Base-by-base conservation (phyloP, 2,329 filamentous ascomycete genomes). In the Aspergillus nomiae region DNA sequence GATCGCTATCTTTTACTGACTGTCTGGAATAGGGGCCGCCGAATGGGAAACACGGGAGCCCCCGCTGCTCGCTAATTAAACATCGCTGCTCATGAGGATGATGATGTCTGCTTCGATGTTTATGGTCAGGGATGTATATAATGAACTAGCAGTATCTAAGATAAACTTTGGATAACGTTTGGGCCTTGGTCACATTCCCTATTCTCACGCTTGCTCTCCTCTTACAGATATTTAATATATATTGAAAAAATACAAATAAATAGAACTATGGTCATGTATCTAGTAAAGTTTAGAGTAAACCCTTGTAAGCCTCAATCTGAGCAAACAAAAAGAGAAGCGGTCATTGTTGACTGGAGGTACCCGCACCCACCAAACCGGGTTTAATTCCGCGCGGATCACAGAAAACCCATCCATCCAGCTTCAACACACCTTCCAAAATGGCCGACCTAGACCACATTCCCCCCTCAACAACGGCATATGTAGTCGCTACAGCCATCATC, bases 401-500 rank as follows among this genome's bases (percentile, higher is more conserved):
- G 38, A 58, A 58, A 58, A 19, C 36, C 26, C 26, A 43, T 30
- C 30, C 51, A 38, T 51, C 30, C 45, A 55, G 46, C 26, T 43
- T 24, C 45, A 43, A 28, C 45, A 48, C 34, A 50, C 34, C 19
- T 38, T 38, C 19, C 56, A 73, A 61, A 63, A 78, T 78, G 76
- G 68, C 76, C 24, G 72, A 75, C 4, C 32, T 76, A 30, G 78
- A 84, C 38, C 76, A 75, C 38, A 62, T 79, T 28, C 79, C 84
- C 16, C 84, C 86, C 3, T 86, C 84, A 4, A 84, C 83, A 14
- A 78, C 81, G 16, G 85, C 87, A 64, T 83, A 93, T 62, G 82
- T 93, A 53, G 80, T 94, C 66, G 87, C 89, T 60, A 93, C 92
- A 21, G 89, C 89, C 67, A 85, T 96, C 65, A 81, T 94, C 61